Base-by-base conservation (phyloP, 2,329 filamentous ascomycete species). In the Thelonectria rubi region DNA sequence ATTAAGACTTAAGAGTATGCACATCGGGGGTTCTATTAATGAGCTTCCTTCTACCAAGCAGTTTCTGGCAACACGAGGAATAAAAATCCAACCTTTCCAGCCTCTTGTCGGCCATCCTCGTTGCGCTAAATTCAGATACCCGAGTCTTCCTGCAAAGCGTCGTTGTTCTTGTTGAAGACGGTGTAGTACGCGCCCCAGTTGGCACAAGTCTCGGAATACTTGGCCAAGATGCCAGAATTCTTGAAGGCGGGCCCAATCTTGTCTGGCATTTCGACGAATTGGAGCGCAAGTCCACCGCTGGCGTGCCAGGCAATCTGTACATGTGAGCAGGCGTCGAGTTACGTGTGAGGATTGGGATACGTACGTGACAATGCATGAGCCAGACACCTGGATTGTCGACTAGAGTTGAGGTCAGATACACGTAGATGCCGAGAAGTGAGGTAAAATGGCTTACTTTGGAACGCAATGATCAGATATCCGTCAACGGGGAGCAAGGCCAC, bases 161-260 rank as follows among this genome's bases (percentile, higher is more conserved):
- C 50, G 11, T 62, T 46, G 32, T 57, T 56, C 53, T 56, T 63
- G 26, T 63, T 63, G 14, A 60, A 63, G 40, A 63, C 55, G 15
- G 60, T 60, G 18, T 63, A 60, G 42, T 63, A 63, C 7, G 57
- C 60, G 3, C 51, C 60, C 60, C 57, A 63, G 11, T 63, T 63
- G 5, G 51, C 40, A 11, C 60, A 63, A 1, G 39, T 55, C 9
- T 63, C 60, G 2, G 52, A 49, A 5, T 56, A 61, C 1, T 60
- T 40, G 21, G 37, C 7, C 15, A 53, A 18, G 21, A 55, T 48
- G 20, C 42, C 42, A 8, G 53, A 55, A 3, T 48, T 55, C 20
- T 47, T 21, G n/a, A 57, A 51, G 12, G 24, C 34, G 20, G 54
- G 54, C 21, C 54, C 54, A 34, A 57, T 57, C 45, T 49, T 12